Evolutionary conservation across 768 basidiomycete species (phyloP), one percentile per base, ranked within the genome.

Genomic region (Rhizopogon roseolus): DNA sequence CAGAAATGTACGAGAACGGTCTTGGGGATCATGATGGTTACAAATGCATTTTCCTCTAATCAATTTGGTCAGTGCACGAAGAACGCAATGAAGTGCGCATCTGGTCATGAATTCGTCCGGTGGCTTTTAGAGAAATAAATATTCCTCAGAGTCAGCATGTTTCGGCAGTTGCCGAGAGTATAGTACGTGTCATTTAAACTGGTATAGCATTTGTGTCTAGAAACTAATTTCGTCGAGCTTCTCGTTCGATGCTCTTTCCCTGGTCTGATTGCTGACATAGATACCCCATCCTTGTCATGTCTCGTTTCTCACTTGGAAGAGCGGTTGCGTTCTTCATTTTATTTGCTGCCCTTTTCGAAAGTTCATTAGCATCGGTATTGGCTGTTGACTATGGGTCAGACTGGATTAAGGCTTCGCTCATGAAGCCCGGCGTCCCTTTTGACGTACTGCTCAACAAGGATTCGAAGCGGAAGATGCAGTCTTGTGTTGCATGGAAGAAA

Each of bases 371-470:
- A 19, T 84, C 94, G 3, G 81, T 98, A 11, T 81, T 99, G 45
- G 95, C 95, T 17, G 91, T 99, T 64, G 97, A 99, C 83, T 98
- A 97, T 81, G 97, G 97, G 66, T 82, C 91, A 16, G 97, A 98
- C 73, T 95, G 86, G 81, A 98, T 95, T 65, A 99, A 98, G 71
- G 91, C 93, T 28, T 95, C 94, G 4, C 75, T 98, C 54, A 88
- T 98, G 79, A 95, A 93, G 65, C 93, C 94, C 1, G 94, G 93
- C 42, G 72, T 90, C 32, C 94, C 96, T 4, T 96, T 99, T 62
- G 97, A 99, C 71, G 91, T 99, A 29, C 78, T 99, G 27, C 76
- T 98, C 53, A 97, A 98, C 75, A 91, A 91, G 67, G 96, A 98
- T 67, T 97, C 94, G 28, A 98, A 98, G 74, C 79, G 97, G 55